Base-by-base conservation (phyloP, 768 basidiomycete genomes). In the Podaxis sp. region DNA sequence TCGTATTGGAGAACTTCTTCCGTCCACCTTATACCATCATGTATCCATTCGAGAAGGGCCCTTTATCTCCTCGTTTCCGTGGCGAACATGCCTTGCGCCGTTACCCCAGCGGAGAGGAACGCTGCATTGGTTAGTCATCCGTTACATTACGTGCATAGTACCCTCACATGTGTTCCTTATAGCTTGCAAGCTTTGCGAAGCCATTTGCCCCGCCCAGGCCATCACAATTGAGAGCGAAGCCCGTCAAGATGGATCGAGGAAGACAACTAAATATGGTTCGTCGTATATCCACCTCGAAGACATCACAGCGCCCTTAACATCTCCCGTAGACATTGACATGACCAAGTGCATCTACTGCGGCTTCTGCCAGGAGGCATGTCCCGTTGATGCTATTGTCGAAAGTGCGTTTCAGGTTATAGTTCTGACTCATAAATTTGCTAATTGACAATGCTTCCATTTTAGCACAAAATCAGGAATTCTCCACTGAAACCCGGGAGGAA, bases 281-380 rank as follows among this genome's bases (percentile, higher is more conserved):
- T 73, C 52, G 15, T 52, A 42, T 52, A 42, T 24, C 56, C 22
- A 38, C 22, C 26, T 59, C 11, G n/a, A 39, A 17, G 40, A 61
- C 65, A 57, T 46, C 49, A 53, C 42, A 54, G 52, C 62, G 61
- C 59, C 48, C 54, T 61, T 26, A 49, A 51, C 44, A 54, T 51
- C 39, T 30, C 56, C 55, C 39, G 6, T 22, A 96, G 94, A 99
- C 78, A 95, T 99, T 70, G 97, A 99, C 75, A 99, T 99, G 97
- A 99, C 97, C 64, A 99, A 96, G 83, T 99, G 97, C 79, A 99
- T 99, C 71, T 99, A 99, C 82, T 99, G 97, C 77, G 97, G 97
- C 59, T 99, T 98, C 83, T 99, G 97, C 76, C 96, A 99, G 77
- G 97, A 99, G 79, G 97, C 97, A 33, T 99, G 97, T 75, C 97